Evolutionary conservation across 441 rosid species (phyloP).

Genomic region (Euphorbia celastroides): DNA sequence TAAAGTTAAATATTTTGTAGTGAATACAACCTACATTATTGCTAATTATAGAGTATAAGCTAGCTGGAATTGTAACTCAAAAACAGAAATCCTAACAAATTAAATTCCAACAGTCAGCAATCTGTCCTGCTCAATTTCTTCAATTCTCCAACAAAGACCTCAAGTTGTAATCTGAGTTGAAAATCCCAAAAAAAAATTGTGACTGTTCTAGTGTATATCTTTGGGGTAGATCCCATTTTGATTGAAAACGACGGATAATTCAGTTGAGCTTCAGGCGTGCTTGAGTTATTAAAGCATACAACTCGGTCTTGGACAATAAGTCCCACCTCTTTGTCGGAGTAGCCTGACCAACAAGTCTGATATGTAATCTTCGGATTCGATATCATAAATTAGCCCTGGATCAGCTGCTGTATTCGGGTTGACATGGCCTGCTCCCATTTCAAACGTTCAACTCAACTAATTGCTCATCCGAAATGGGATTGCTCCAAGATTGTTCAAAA

Average conservation of each 20-base stretch:
- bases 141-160: too few relatives aligned
- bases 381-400: constrained; percentile 44
- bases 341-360: constrained; percentile 42
- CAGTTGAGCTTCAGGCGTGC: constrained; percentile 36
- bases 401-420: constrained; percentile 28
- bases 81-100: too few relatives aligned
- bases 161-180: constrained; percentile 19
- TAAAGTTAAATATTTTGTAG: too few relatives aligned
- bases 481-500: constrained; percentile 20
- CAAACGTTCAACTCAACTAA: constrained; percentile 33
- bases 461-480: constrained; percentile 28
- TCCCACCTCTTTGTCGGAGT: constrained; percentile 24
- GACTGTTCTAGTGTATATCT: constrained; percentile 36
- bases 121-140: too few relatives aligned
- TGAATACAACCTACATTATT: too few relatives aligned
- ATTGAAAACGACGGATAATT: constrained; percentile 51
- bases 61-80: too few relatives aligned
- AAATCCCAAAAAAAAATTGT: constrained; percentile 38
- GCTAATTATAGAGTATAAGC: too few relatives aligned
- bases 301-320: constrained; percentile 21
- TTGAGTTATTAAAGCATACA: constrained; percentile 20
- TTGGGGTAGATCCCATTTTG: constrained; percentile 17
- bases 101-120: too few relatives aligned
- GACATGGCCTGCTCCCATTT: constrained; percentile 47
- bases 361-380: constrained; percentile 38